Conservation (phyloP, 805 yeast species). For the Zygosaccharomyces pseudorouxii region DNA sequence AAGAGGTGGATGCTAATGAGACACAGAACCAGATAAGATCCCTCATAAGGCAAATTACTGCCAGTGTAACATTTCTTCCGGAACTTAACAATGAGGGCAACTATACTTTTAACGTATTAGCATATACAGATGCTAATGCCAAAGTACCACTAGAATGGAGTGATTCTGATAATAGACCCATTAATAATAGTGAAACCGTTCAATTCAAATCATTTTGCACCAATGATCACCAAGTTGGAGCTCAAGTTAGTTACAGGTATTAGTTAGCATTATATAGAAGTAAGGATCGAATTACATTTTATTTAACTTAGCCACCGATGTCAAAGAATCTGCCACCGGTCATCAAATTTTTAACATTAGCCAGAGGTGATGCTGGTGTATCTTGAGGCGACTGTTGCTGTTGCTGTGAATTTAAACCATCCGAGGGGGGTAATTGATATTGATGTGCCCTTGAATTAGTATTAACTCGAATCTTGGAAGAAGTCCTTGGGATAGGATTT, state of each 20-base stretch:
- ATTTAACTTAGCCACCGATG: constrained; percentile 21
- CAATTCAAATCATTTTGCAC: constrained; percentile 66
- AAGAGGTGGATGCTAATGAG: constrained; percentile 35
- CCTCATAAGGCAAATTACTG: constrained; percentile 81
- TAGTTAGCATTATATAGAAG: constrained; percentile 3
- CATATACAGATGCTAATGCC: constrained; percentile 66
- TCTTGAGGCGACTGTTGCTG: constrained; percentile 16
- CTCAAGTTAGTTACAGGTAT: constrained; percentile 51
- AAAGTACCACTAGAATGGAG: constrained; percentile 80
- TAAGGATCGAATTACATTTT: constrained; percentile 7
- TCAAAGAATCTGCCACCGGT: constrained; percentile 23
- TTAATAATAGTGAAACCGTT: constrained; percentile 61
- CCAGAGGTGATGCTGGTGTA: constrained; percentile 8
- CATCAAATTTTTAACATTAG: constrained; percentile 19
- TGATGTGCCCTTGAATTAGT: constrained; percentile 6
- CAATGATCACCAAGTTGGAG: constrained; percentile 61
- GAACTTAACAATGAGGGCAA: constrained; percentile 51
- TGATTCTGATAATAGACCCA: constrained; percentile 61
- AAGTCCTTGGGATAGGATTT: constrained; percentile 13
- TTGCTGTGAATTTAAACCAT: constrained; percentile 9
- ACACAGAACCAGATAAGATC: constrained; percentile 77
- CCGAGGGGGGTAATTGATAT: constrained; percentile 4
- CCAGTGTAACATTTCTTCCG: constrained; percentile 83
- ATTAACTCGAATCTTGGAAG: constrained; percentile 8
- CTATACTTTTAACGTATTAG: constrained; percentile 79